These are phyloP conservation scores for Astraeus odoratus DNA, from an alignment of 768 basidiomycete species.

Conservation along the genomic window DNA sequence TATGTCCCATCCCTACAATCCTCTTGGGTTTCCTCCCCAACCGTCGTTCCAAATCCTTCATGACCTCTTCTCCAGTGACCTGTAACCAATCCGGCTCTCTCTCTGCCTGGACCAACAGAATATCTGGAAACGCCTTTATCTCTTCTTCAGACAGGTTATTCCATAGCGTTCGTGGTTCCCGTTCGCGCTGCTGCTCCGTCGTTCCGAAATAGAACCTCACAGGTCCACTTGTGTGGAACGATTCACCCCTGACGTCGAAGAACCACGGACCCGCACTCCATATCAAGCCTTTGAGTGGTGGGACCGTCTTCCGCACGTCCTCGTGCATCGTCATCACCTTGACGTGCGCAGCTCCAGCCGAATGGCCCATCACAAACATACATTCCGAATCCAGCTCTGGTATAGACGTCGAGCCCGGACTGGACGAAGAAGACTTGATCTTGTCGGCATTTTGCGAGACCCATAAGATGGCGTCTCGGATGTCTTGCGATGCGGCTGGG, in stretches of 20 bases:
- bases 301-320: slow-evolving; percentile 25
- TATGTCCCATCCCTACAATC: slow-evolving; percentile 45
- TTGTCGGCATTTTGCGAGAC: slow-evolving; percentile 30
- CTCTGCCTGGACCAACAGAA: slow-evolving; percentile 46
- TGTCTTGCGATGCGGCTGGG: slow-evolving; percentile 48
- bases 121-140: slow-evolving; percentile 36
- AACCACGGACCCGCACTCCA: slow-evolving; percentile 42
- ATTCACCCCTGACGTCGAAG: slow-evolving; percentile 22
- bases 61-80: slow-evolving; percentile 32
- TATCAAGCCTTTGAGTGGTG: slow-evolving; percentile 37
- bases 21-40: slow-evolving; percentile 27
- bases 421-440: slow-evolving; percentile 9
- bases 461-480: slow-evolving; percentile 57
- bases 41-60: slow-evolving; percentile 30
- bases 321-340: slow-evolving; percentile 38
- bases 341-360: slow-evolving; percentile 50
- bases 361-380: slow-evolving; percentile 52
- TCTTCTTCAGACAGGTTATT: slow-evolving; percentile 27
- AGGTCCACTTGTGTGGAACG: slow-evolving; percentile 18
- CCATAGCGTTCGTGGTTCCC: slow-evolving; percentile 38
- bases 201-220: slow-evolving; percentile 28
- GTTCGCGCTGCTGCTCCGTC: slow-evolving; percentile 35
- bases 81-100: slow-evolving; percentile 43
- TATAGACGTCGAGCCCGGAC: slow-evolving; percentile 1
- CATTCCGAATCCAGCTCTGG: slow-evolving; percentile 32